A percentile compares a stretch with the other conserved stretches of the same genome.
Evolutionary conservation across 2,329 filamentous ascomycete species (phyloP).

Genomic region (Xylaria sp.): DNA sequence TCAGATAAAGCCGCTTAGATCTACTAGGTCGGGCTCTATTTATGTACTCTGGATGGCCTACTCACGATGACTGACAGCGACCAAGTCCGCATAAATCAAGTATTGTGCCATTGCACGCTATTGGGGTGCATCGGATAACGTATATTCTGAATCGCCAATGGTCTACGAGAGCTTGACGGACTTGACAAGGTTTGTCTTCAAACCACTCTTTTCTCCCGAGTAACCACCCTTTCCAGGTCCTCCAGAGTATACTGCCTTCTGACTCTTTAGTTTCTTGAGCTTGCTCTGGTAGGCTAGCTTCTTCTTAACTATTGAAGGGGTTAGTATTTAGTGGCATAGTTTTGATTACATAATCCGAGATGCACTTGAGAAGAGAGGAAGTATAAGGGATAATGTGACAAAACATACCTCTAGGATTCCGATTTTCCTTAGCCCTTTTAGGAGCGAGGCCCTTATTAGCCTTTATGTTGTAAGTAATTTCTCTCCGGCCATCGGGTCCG

Average conservation of each 20-base stretch:
- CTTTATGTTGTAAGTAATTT: slow-evolving; percentile 92
- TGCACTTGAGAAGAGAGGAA: background rate
- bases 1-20: background rate
- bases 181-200: slow-evolving; percentile 93
- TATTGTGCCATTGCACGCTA: slow-evolving; percentile 1
- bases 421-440: slow-evolving; percentile 89
- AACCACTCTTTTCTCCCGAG: slow-evolving; percentile 91
- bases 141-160: background rate
- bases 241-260: slow-evolving; percentile 87
- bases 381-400: slow-evolving; percentile 1
- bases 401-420: slow-evolving; percentile 78
- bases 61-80: background rate
- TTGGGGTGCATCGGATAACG: background rate
- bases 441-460: slow-evolving; percentile 98
- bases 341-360: no score
- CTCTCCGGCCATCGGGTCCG: slow-evolving; percentile 86
- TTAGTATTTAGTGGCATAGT: slow-evolving; percentile 11
- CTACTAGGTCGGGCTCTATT: background rate
- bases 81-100: background rate
- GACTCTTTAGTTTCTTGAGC: slow-evolving; percentile 94
- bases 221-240: slow-evolving; percentile 88
- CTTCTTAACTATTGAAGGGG: slow-evolving; percentile 73
- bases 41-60: background rate
- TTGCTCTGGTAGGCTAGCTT: slow-evolving; percentile 95
- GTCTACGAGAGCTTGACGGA: slow-evolving; percentile 77